Evolutionary conservation across 2,329 filamentous ascomycete genomes (phyloP).

Genomic region (Cladosporium velox): DNA sequence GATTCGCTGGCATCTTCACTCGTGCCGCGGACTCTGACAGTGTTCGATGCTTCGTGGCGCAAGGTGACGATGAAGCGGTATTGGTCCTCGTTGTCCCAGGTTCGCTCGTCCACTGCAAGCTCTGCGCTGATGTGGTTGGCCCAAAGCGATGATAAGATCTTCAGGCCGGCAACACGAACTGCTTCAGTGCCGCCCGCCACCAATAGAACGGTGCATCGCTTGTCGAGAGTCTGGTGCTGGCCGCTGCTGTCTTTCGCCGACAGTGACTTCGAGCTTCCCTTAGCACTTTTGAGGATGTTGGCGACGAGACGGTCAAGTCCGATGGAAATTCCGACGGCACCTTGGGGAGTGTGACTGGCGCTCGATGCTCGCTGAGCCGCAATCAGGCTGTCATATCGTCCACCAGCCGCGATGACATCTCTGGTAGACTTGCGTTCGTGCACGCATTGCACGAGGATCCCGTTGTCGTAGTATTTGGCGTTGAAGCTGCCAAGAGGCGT

Average conservation of each 20-base stretch:
- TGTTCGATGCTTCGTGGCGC: slow-evolving; percentile 66
- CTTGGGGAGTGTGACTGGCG: slow-evolving; percentile 50
- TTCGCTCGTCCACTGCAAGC: slow-evolving; percentile 66
- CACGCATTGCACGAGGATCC: slow-evolving; percentile 86
- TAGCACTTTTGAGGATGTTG: slow-evolving; percentile 50
- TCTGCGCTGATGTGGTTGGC: slow-evolving; percentile 83
- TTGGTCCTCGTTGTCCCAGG: slow-evolving; percentile 23
- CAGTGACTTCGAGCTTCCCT: slow-evolving; percentile 24
- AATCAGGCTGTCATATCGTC: slow-evolving; percentile 88
- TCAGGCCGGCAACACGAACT: slow-evolving; percentile 73
- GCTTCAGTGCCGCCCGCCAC: slow-evolving; percentile 80
- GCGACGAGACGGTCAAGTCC: slow-evolving; percentile 81
- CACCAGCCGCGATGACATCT: slow-evolving; percentile 89
- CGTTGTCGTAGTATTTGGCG: slow-evolving; percentile 84
- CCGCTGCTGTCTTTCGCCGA: slow-evolving; percentile 26
- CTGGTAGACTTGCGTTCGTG: slow-evolving; percentile 77
- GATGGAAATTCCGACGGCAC: slow-evolving; percentile 86
- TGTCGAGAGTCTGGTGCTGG: slow-evolving; percentile 23
- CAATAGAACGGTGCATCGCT: slow-evolving; percentile 77
- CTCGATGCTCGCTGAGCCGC: slow-evolving; percentile 73
- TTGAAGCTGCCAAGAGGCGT: slow-evolving; percentile 85
- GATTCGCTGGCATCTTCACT: slow-evolving; percentile 55
- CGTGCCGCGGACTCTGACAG: slow-evolving; percentile 61
- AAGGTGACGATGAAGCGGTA: slow-evolving; percentile 86
- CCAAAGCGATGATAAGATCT: slow-evolving; percentile 79